Evolutionary conservation across 2,329 filamentous ascomycete genomes (phyloP), one percentile per base, ranked within the genome.

Genomic region (Cadophora malorum): DNA sequence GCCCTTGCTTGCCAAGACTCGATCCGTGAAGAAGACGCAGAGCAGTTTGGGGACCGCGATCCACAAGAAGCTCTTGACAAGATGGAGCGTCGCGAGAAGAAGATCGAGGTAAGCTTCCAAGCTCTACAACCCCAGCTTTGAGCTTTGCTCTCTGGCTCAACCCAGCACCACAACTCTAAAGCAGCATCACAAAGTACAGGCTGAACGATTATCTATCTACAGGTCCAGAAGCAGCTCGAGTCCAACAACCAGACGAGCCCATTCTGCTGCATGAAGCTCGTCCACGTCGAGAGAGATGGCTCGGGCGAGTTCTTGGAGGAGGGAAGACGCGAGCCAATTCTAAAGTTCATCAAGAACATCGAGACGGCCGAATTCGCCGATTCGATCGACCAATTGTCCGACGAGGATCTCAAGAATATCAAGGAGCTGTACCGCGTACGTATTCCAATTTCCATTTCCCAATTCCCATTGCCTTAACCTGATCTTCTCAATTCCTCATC

Each of bases 101-200:
- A 52, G 45, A 38, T 52, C 8, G 23, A 52, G 33, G 61, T 63
- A 63, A 63, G 45, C 45, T 49, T 10, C 21, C 45, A 38, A 14
- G 53, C 4, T 5, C 16, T 14, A n/a, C n/a, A 49, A 14, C 23
- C 59, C 38, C 50, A 38, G 12, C 31, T 35, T 49, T 16, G 4
- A 9, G 12, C 10, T 9, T 45, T 5, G 16, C 45, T 52, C 23
- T 4, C 4, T 49, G 2, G 31, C 50, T 23, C n/a, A 38, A n/a
- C 55, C 12, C n/a, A 38, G 12, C 35, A 38, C 35, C 8, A 10
- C 12, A 38, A 38, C 8, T 14, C 16, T 31, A 38, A 21, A 19
- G 19, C 55, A 58, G 16, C 19, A 16, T 12, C 10, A 8, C 33
- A 59, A 41, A 8, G 12, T 16, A 25, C 10, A 62, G n/a, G 45